Conservation (phyloP, 768 basidiomycete species). For the Macrolepiota albuminosa region DNA sequence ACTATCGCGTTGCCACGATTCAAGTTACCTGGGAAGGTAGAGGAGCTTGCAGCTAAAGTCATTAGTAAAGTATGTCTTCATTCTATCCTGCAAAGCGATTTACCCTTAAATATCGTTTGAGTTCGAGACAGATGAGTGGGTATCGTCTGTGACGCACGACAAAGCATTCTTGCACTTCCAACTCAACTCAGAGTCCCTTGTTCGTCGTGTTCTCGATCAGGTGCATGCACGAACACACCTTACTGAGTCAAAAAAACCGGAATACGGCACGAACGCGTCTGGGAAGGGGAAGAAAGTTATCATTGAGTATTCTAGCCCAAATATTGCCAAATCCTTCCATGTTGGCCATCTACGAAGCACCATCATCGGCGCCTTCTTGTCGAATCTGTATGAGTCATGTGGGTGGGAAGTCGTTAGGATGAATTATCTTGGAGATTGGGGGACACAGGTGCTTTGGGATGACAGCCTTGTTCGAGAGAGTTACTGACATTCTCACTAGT, state of each 20-base stretch:
- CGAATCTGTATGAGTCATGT: slow-evolving; percentile 85
- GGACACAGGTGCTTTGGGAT: slow-evolving; percentile 73
- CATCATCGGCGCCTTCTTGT: slow-evolving; percentile 96
- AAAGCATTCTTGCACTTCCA: slow-evolving; percentile 84
- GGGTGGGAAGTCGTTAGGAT: slow-evolving; percentile 90
- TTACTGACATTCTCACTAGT: slow-evolving; percentile 33
- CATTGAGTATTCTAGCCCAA: slow-evolving; percentile 93
- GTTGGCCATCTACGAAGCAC: slow-evolving; percentile 95
- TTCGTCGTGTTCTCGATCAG: slow-evolving; percentile 64
- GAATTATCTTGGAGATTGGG: slow-evolving; percentile 99
- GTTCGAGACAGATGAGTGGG: slow-evolving; percentile 83
- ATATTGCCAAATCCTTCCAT: slow-evolving; percentile 98
- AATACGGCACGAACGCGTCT: slow-evolving; percentile 77
- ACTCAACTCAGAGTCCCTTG: slow-evolving; percentile 59
- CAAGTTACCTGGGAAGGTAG: slow-evolving; percentile 76
- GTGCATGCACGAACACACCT: slow-evolving; percentile 68
- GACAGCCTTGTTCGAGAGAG: not conserved
- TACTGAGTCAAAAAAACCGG: slow-evolving; percentile 50
- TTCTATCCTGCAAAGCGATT: not conserved
- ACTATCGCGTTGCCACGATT: slow-evolving; percentile 91
- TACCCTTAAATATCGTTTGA: slow-evolving; percentile 23
- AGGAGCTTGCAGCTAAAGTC: slow-evolving; percentile 71
- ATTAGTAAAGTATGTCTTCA: slow-evolving; percentile 59
- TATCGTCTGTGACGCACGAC: slow-evolving; percentile 64
- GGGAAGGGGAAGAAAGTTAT: slow-evolving; percentile 81